Base-by-base conservation (phyloP, 441 rosid genomes). In the Jatropha podagrica region DNA sequence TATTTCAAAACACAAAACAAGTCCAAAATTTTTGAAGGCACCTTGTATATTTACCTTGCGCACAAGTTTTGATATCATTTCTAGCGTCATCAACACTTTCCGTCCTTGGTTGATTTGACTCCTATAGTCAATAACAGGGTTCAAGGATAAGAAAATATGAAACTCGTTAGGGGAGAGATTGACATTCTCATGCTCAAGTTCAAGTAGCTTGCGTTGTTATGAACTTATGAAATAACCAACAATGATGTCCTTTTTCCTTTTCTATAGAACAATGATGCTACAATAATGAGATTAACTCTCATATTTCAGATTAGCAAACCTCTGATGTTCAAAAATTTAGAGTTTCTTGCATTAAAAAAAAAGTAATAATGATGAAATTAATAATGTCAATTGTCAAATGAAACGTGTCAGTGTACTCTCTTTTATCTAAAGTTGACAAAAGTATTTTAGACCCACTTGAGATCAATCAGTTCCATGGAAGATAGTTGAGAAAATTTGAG, bases 101-200 rank as follows among this genome's bases (percentile, higher is more conserved):
- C 96, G 94, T 75, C 98, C 98, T 73, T 88, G 96, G 68, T 88
- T 88, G 81, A 93, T 95, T 80, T 95, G 92, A 85, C 76, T 89
- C 85, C 99, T 95, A 79, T 40, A 44, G 78, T 71, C 81, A 85
- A 78, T 65, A 62, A 69, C 14, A 44, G 8, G 72, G 71, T 73
- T 61, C 49, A 75, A 0, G 42, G 51, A 10, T 64, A 67, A 80
- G 72, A 27, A 55, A 58, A 42, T 17, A 23, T n/a, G 61, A 26
- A 15, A 48, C 18, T 14, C 26, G 51, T 38, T 44, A 49, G 1
- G 26, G 26, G 40, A 78, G 54, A 52, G 54, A 76, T 44, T 44
- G 48, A 18, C 23, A 46, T 63, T 52, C 42, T 58, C 37, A 46
- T 38, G 26, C 64, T 27, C 46, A 75, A 75, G 41, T 65, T 41